Percentiles rank a stretch among this genome's conserved stretches.
These are phyloP conservation scores for Hymenoscyphus occultus DNA, from an alignment of 2,329 filamentous ascomycete genomes.

Conservation along the genomic window DNA sequence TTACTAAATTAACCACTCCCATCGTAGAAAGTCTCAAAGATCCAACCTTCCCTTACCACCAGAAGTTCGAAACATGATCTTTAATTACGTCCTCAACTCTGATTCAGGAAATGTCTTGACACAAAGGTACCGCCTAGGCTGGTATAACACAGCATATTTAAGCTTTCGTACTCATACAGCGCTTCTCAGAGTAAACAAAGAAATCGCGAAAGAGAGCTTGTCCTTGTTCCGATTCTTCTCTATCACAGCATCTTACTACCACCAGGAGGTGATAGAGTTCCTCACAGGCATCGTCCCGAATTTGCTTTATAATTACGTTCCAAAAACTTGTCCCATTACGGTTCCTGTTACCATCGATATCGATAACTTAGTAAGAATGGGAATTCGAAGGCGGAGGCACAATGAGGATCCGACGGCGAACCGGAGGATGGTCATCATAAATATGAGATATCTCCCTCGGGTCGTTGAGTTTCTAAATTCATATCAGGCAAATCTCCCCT, in stretches of 20 bases:
- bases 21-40: not conserved
- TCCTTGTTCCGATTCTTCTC: not conserved
- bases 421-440: not conserved
- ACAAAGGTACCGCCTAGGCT: not conserved
- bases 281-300: no score
- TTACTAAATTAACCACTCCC: not conserved
- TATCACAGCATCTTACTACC: not conserved
- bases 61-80: not conserved
- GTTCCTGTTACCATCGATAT: no score
- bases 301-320: no score
- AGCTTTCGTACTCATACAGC: not conserved
- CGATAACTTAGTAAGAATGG: no score
- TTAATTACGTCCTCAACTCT: not conserved
- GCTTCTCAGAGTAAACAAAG: not conserved
- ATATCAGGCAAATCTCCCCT: not conserved
- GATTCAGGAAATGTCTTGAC: not conserved
- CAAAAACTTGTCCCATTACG: no score
- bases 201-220: not conserved
- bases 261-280: no score
- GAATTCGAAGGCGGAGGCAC: no score
- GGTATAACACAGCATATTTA: not conserved
- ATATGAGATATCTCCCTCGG: not conserved
- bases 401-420: not conserved
- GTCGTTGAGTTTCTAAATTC: not conserved
- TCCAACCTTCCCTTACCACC: not conserved